Evolutionary conservation across 2,329 filamentous ascomycete genomes (phyloP), one percentile per base, ranked within the genome.

Genomic region (Mycosphaerelloides madeirae): DNA sequence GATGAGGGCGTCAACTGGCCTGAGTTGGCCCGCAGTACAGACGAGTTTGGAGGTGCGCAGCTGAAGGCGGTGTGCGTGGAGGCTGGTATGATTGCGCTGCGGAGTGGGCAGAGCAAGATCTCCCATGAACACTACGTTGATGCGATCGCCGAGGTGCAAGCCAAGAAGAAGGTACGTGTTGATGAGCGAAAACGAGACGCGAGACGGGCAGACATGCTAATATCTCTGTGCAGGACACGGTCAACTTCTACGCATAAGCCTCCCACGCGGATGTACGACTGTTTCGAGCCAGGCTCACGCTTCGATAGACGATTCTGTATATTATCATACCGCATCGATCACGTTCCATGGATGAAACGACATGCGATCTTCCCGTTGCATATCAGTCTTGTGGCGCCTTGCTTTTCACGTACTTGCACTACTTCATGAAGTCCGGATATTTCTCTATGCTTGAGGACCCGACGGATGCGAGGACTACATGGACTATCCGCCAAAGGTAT

Each of bases 71-170:
- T 98, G 16, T 98, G 93, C 68, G 93, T 98, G 19, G 93, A 98
- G 74, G 93, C 93, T 40, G 93, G 93, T 65, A 98, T 98, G 93
- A 98, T 98, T 71, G 93, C 93, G 20, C 75, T 98, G 63, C 81
- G 93, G 58, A 88, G 84, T 67, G 93, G 93, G 50, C 90, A 95
- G 77, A 89, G 84, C 71, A 96, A 96, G 79, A 93, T 98, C 64
- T 86, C 85, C 48, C 93, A 98, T 67, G 93, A 98, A 74, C 88
- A 98, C 70, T 98, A 97, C 65, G 93, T 98, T 39, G 93, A 98
- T 75, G 93, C 93, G 49, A 97, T 98, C 68, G 80, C 89, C 29
- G 93, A 98, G 71, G 93, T 98, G 59, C 88, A 90, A 68, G 83
- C 85, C 52, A 83, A 95, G 83, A 95, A 95, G 85, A 94, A 94